phyloP scores from a whole-genome alignment of 2,329 filamentous ascomycete species.

The Pyrenochaeta sp. region DNA sequence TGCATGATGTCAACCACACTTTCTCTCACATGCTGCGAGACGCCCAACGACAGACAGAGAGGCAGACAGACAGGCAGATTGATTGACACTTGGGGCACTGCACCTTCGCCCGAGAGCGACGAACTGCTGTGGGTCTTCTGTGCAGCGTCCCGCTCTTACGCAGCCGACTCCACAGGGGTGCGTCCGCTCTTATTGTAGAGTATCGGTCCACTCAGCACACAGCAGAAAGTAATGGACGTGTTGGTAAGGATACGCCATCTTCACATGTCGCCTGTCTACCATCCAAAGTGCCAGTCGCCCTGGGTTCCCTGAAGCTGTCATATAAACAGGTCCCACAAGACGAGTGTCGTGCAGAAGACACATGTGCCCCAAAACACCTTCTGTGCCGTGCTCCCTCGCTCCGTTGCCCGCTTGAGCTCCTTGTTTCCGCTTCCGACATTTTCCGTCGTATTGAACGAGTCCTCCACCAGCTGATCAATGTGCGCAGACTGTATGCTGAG shows the following conservation, averaged over 20 bases:
- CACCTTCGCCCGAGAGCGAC: background rate
- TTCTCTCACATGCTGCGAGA: conserved; percentile 34
- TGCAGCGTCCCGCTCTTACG: conserved; percentile 13
- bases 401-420: conserved; percentile 82
- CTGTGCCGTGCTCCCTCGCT: conserved; percentile 60
- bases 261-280: conserved; percentile 20
- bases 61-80: no score
- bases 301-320: conserved; percentile 28
- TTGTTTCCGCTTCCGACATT: conserved; percentile 91
- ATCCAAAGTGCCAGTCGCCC: conserved; percentile 1
- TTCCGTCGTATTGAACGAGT: conserved; percentile 81
- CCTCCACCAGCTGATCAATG: conserved; percentile 86
- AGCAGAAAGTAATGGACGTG: conserved; percentile 10
- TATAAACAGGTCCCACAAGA: conserved; percentile 60
- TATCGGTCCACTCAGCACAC: conserved; percentile 22
- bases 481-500: conserved; percentile 85
- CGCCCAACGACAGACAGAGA: conserved; percentile 1
- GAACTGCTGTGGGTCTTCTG: conserved; percentile 27
- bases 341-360: conserved; percentile 56
- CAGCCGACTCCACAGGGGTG: conserved; percentile 23
- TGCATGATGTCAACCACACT: conserved; percentile 27
- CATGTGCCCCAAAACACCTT: conserved; percentile 59
- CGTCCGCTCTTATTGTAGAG: conserved; percentile 25
- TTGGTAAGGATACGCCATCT: conserved; percentile 5
- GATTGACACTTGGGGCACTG: background rate